phyloP scores from a whole-genome alignment of 2,329 filamentous ascomycete genomes.

The Colletotrichum paranaense region DNA sequence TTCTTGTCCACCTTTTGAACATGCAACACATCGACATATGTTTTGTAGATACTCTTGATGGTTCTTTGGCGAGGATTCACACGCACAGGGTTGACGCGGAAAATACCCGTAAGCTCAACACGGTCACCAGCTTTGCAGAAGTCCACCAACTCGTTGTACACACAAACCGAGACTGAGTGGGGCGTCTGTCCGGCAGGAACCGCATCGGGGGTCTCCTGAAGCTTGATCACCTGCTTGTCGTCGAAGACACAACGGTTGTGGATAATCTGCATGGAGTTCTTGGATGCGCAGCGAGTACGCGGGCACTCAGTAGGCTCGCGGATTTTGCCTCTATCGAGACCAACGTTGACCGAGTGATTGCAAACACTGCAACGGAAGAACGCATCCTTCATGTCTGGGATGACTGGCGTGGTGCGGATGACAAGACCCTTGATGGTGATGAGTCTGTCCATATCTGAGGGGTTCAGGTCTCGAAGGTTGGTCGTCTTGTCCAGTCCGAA shows the following conservation, averaged over 20 bases:
- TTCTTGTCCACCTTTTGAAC: constrained; percentile 97
- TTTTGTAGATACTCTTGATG: constrained; percentile 97
- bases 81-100: constrained; percentile 92
- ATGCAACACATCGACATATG: constrained; percentile 94
- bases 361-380: constrained; percentile 97
- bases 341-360: constrained; percentile 89
- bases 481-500: constrained; percentile 88
- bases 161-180: constrained; percentile 94
- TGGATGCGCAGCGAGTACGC: constrained; percentile 80
- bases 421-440: constrained; percentile 96
- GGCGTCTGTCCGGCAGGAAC: constrained; percentile 97
- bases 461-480: constrained; percentile 94
- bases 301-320: constrained; percentile 93
- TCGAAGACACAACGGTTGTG: constrained; percentile 96
- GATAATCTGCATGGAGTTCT: constrained; percentile 98
- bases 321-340: constrained; percentile 95
- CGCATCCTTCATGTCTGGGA: constrained; percentile 98
- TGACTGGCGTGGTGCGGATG: constrained; percentile 94
- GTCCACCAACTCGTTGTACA: constrained; percentile 97
- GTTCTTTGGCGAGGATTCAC: constrained; percentile 93
- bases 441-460: constrained; percentile 87
- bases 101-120: constrained; percentile 95
- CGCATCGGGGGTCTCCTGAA: constrained; percentile 96
- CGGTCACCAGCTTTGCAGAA: constrained; percentile 98
- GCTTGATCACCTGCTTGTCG: constrained; percentile 98